Evolutionary conservation across 805 yeast species (phyloP).

Genomic region (Starmerella vaccinii): DNA sequence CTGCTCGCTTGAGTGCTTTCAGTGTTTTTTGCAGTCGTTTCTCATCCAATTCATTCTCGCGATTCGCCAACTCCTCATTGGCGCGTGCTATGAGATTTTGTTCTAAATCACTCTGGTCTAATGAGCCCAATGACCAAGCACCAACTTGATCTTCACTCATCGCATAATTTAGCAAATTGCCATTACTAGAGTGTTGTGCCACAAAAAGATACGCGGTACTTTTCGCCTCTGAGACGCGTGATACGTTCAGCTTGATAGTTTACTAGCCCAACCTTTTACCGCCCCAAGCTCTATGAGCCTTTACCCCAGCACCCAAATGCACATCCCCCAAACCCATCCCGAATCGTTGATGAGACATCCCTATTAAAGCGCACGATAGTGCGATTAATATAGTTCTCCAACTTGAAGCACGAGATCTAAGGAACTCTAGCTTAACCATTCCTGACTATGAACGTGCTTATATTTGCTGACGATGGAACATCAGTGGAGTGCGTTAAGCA

Average conservation of each 20-base stretch:
- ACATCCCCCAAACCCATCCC: background rate
- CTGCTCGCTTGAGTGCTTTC: constrained; percentile 38
- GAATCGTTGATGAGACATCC: background rate
- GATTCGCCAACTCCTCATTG: constrained; percentile 45
- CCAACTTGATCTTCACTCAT: constrained; percentile 3
- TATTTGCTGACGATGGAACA: constrained; percentile 71
- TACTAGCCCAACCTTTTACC: background rate
- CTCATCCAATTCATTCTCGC: constrained; percentile 62
- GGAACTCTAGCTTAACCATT: no score
- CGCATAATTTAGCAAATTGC: background rate
- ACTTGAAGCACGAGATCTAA: no score
- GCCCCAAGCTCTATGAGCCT: background rate
- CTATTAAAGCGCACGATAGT: background rate
- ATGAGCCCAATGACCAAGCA: constrained; percentile 31
- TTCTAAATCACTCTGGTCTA: constrained; percentile 77
- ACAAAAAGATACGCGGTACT: background rate
- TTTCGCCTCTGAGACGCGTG: background rate
- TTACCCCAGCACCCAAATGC: background rate
- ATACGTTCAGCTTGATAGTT: background rate
- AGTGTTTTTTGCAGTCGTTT: constrained; percentile 63
- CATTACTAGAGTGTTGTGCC: background rate
- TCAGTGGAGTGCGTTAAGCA: constrained; percentile 80
- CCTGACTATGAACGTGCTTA: constrained; percentile 57
- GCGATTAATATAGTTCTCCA: background rate
- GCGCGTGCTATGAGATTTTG: constrained; percentile 51